Base-by-base conservation (phyloP, 2,329 filamentous ascomycete genomes). In the Scedosporium dehoogii region DNA sequence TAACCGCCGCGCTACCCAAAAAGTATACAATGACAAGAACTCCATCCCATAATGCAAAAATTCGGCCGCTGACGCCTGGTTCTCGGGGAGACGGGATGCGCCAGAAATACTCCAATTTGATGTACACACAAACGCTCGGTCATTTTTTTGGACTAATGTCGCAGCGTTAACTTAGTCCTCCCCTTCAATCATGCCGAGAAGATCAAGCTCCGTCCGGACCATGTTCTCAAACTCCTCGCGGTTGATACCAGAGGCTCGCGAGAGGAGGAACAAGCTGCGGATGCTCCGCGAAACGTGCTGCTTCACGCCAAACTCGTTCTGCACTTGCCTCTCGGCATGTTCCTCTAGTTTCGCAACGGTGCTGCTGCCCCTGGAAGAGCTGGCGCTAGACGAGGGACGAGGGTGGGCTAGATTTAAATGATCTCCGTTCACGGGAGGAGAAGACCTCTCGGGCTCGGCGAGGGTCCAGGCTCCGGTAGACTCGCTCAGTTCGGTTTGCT, bases 261-360 rank as follows among this genome's bases (percentile, higher is more conserved):
- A 86, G 65, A 94, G 74, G 66, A 88, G 75, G 72, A 85, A 93
- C 66, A 94, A 73, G 72, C 88, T 92, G 77, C 90, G 88, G 62
- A 94, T 83, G 69, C 86, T 89, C 7, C 88, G 86, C 42, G 86
- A 87, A 55, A 94, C 85, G 73, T 93, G 90, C 73, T 92, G 87
- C 73, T 89, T 89, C 62, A 94, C 84, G 14, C 86, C 89, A 62
- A 88, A 83, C 73, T 92, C 88, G 62, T 79, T 84, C 68, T 86
- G 83, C 64, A 85, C 84, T 67, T 82, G 81, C 65, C 78, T 79
- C 46, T 77, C 79, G 2, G 82, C 83, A 16, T 76, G 77, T 58
- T 80, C 79, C 67, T 87, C 84, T 29, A 86, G 79, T 68, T 79
- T 84, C 64, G 87, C 87, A 2, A 91, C 81, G 5, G 85, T 79